Conservation (phyloP, 805 yeast genomes). For the Teunomyces panamensis region DNA sequence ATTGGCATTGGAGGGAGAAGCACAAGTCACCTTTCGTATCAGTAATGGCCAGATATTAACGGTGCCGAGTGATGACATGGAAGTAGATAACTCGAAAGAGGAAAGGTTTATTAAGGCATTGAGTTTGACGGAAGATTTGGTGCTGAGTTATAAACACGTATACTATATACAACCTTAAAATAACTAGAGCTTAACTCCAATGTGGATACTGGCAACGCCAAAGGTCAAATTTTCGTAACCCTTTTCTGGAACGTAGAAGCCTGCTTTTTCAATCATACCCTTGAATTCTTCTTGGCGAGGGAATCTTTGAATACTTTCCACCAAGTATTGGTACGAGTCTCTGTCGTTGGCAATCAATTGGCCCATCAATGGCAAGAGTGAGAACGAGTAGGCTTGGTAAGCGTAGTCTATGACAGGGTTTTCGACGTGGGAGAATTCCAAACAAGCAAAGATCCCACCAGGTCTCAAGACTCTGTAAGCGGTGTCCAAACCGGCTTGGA, state of each 20-base stretch:
- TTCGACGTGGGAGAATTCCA: constrained; percentile 91
- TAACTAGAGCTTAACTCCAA: constrained; percentile 79
- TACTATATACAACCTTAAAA: constrained; percentile 8
- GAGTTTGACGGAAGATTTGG: constrained; percentile 30
- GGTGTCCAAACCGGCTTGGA: constrained; percentile 90
- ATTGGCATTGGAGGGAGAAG: constrained; percentile 16
- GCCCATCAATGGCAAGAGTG: constrained; percentile 88
- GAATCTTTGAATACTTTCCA: constrained; percentile 88
- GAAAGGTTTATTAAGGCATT: constrained; percentile 23
- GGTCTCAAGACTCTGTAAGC: constrained; percentile 95
- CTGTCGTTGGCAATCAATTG: constrained; percentile 93
- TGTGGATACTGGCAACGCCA: constrained; percentile 94
- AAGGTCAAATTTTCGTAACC: constrained; percentile 94
- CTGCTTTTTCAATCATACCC: constrained; percentile 89
- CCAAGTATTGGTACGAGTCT: constrained; percentile 93
- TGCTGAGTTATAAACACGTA: constrained; percentile 2
- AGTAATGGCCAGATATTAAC: constrained; percentile 23
- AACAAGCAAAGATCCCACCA: constrained; percentile 96
- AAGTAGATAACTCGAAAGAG: constrained; percentile 13
- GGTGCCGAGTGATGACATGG: constrained; percentile 16
- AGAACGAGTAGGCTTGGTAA: constrained; percentile 87
- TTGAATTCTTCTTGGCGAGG: constrained; percentile 92
- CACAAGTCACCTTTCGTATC: constrained; percentile 21
- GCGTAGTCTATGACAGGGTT: constrained; percentile 69
- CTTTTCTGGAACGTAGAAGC: constrained; percentile 78